A percentile compares a stretch with the other conserved stretches of the same genome.
Evolutionary conservation across 495 filamentous ascomycete genomes (phyloP).

Genomic region (Letharia lupina): DNA sequence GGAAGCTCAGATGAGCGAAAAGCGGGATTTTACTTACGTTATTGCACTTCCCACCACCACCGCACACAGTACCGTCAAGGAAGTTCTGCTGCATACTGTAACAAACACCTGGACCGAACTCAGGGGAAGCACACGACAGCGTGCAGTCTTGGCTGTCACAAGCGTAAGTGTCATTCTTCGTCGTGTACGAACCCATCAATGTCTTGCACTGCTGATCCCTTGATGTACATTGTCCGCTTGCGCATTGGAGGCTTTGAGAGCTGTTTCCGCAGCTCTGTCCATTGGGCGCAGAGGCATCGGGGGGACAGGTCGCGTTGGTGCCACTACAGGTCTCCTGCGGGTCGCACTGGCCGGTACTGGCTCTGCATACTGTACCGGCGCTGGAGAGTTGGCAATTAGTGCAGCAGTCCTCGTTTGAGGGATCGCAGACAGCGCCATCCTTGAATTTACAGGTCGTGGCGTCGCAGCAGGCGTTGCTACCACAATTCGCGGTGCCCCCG

Average conservation of each 20-base stretch:
- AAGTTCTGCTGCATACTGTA: slow-evolving; percentile 82
- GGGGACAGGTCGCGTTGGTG: slow-evolving; percentile 61
- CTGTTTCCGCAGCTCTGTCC: slow-evolving; percentile 58
- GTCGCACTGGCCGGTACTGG: slow-evolving; percentile 72
- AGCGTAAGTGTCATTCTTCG: slow-evolving; percentile 71
- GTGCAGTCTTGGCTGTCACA: slow-evolving; percentile 67
- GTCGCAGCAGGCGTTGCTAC: slow-evolving; percentile 72
- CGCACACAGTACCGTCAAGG: slow-evolving; percentile 84
- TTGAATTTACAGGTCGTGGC: slow-evolving; percentile 83
- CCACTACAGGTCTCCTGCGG: slow-evolving; percentile 76
- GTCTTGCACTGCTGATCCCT: slow-evolving; percentile 83
- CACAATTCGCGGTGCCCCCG: slow-evolving; percentile 65
- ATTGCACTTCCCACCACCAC: slow-evolving; percentile 66
- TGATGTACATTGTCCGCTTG: slow-evolving; percentile 91
- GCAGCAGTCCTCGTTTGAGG: slow-evolving; percentile 89
- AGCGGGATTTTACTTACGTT: slow-evolving; percentile 40
- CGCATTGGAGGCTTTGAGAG: slow-evolving; percentile 57
- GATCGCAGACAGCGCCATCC: slow-evolving; percentile 68
- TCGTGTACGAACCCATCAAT: slow-evolving; percentile 69
- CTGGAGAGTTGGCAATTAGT: slow-evolving; percentile 61
- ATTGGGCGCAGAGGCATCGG: slow-evolving; percentile 58
- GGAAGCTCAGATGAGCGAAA: not conserved
- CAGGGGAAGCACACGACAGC: slow-evolving; percentile 66
- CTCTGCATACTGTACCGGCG: slow-evolving; percentile 63
- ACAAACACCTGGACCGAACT: slow-evolving; percentile 55